A percentile compares a stretch with the other conserved stretches of the same genome.
phyloP scores from a whole-genome alignment of 2,329 filamentous ascomycete genomes.

The Penicillium sp. region DNA sequence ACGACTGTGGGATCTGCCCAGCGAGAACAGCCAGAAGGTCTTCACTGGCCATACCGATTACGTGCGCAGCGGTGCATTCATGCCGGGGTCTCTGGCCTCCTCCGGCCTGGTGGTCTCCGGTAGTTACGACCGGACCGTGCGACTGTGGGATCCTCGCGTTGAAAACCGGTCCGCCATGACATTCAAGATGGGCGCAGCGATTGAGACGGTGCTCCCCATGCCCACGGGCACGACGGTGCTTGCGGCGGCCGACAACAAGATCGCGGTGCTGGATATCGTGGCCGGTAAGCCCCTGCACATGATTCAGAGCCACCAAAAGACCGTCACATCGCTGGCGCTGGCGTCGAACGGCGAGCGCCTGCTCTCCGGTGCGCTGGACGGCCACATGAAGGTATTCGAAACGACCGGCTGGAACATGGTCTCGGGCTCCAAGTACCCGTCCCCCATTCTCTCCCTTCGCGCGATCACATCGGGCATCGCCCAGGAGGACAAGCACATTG shows the following conservation, averaged over 20 bases:
- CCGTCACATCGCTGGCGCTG: constrained; percentile 75
- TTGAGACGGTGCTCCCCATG: constrained; percentile 79
- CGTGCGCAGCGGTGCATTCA: constrained; percentile 75
- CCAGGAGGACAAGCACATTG: constrained; percentile 80
- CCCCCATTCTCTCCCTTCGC: constrained; percentile 74
- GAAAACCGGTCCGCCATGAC: constrained; percentile 67
- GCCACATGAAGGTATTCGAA: constrained; percentile 94
- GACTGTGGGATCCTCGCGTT: constrained; percentile 81
- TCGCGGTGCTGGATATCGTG: constrained; percentile 85
- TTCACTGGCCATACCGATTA: constrained; percentile 89
- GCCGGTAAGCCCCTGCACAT: constrained; percentile 79
- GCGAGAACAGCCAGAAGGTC: constrained; percentile 62
- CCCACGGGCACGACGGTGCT: constrained; percentile 77
- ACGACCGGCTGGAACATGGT: constrained; percentile 92
- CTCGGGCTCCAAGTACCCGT: constrained; percentile 85
- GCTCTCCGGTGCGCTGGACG: constrained; percentile 81
- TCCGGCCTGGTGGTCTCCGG: constrained; percentile 73
- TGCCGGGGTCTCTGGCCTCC: constrained; percentile 57
- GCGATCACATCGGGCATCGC: constrained; percentile 60
- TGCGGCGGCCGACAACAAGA: constrained; percentile 72
- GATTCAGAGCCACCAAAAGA: constrained; percentile 94
- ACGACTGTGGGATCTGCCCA: constrained; percentile 81
- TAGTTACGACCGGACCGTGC: constrained; percentile 87
- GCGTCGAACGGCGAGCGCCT: constrained; percentile 73
- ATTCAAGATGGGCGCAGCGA: constrained; percentile 83